Conservation (phyloP, 2,329 filamentous ascomycete species). For the Septoria linicola region DNA sequence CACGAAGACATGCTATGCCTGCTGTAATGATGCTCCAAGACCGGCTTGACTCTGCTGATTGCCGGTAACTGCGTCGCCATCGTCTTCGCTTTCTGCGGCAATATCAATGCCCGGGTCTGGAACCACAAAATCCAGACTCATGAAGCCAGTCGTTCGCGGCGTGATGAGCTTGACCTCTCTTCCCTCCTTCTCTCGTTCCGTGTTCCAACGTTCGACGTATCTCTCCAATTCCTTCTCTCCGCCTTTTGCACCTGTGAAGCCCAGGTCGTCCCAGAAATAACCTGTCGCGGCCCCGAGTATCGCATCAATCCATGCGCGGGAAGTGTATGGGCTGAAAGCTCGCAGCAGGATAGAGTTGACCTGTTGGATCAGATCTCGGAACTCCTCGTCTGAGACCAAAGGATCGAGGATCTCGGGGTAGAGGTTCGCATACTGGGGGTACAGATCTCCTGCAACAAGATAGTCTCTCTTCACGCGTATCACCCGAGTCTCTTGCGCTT, state of each 20-base stretch:
- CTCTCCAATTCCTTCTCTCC: constrained; percentile 68
- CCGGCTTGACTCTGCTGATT: not conserved
- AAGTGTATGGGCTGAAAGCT: constrained; percentile 76
- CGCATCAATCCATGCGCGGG: constrained; percentile 76
- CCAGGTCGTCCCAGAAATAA: constrained; percentile 92
- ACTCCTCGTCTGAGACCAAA: constrained; percentile 79
- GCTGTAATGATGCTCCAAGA: constrained; percentile 1
- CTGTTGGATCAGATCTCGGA: constrained; percentile 75
- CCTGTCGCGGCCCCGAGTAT: constrained; percentile 79
- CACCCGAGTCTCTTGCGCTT: constrained; percentile 77
- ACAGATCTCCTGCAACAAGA: constrained; percentile 80
- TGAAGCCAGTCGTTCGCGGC: constrained; percentile 79
- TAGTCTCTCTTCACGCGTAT: constrained; percentile 91
- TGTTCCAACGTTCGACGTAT: constrained; percentile 88
- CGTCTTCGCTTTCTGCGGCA: constrained; percentile 25
- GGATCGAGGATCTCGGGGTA: constrained; percentile 96
- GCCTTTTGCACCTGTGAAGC: constrained; percentile 71
- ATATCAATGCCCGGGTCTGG: constrained; percentile 68
- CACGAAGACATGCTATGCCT: constrained; percentile 12
- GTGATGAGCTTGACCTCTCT: constrained; percentile 72
- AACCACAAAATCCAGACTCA: constrained; percentile 81
- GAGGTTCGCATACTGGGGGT: constrained; percentile 88
- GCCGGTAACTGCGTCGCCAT: constrained; percentile 20
- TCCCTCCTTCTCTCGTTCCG: constrained; percentile 56
- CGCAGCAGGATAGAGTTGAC: constrained; percentile 74